phyloP scores from a whole-genome alignment of 352 stramenopile genomes.

The Aphanomyces cochlioides region DNA sequence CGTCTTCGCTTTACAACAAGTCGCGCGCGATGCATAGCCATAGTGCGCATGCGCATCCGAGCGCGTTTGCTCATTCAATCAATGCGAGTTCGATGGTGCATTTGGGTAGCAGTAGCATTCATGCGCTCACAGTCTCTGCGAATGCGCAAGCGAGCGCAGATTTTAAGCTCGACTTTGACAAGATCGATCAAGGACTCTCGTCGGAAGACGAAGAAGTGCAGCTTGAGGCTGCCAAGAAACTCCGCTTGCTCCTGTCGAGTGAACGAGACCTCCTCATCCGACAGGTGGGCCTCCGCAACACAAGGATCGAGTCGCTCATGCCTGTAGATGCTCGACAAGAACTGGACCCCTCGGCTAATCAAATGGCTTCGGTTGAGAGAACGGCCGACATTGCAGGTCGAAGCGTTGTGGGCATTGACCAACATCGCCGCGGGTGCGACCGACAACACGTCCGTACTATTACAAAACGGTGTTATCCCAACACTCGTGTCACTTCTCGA shows the following conservation, averaged over 20 bases:
- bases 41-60: conserved; percentile 13
- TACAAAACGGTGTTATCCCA: conserved; percentile 90
- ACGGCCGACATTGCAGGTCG: conserved; percentile 83
- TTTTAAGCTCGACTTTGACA: conserved; percentile 78
- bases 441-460: conserved; percentile 88
- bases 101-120: conserved; percentile 28
- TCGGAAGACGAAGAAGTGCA: conserved; percentile 80
- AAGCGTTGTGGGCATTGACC: conserved; percentile 93
- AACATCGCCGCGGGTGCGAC: conserved; percentile 92
- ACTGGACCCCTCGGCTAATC: conserved; percentile 82
- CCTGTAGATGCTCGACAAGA: conserved; percentile 82
- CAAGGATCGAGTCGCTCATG: background rate
- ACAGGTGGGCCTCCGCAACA: conserved; percentile 42
- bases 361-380: conserved; percentile 79
- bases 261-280: conserved; percentile 82
- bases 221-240: conserved; percentile 81
- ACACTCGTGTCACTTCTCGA: conserved; percentile 88
- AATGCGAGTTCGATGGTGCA: conserved; percentile 30
- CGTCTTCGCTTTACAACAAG: conserved; percentile 19
- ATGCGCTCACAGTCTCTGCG: conserved; percentile 14
- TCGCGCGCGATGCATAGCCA: conserved; percentile 25
- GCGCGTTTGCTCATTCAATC: conserved; percentile 26
- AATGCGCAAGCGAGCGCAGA: conserved; percentile 13
- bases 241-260: conserved; percentile 77
- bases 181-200: conserved; percentile 74